Base-by-base conservation (phyloP, 2,329 filamentous ascomycete species). In the Ampelomyces quisqualis region DNA sequence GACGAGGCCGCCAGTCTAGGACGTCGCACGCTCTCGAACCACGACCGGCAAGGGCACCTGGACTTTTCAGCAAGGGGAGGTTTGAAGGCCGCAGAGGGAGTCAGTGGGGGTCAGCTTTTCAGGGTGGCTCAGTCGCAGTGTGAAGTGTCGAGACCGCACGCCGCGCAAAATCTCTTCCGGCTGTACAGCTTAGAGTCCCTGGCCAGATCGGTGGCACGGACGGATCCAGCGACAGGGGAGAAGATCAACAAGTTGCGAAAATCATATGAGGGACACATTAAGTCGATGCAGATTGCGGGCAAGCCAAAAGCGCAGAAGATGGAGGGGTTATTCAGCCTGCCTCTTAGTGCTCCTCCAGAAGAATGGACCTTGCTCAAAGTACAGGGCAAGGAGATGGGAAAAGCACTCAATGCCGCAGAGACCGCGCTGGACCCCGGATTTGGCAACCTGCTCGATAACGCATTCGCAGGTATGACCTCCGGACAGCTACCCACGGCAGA, bases 201-300 rank as follows among this genome's bases (percentile, higher is more conserved):
- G 39, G 77, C 80, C 46, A 72, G 73, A 51, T 79, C 75, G 38
- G 80, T 84, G 48, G 79, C 77, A 44, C 72, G 81, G 38, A 74
- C 70, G 34, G 79, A 85, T 60, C 78, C 79, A 11, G 64, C 73
- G 14, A 82, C 79, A n/a, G 80, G 80, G 45, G 80, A 82, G 58
- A 85, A 85, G 68, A 83, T 75, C 47, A 76, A 84, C 65, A 78
- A 79, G 59, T 70, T 85, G 28, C 72, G 81, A 26, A 78, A 78
- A 53, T 76, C 74, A 22, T 79, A 78, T 53, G 75, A 77, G 54
- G 73, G 72, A 34, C 76, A 78, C 49, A 72, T 77, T 45, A 77
- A 76, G 54, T 63, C 63, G 26, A 60, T 78, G 42, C 67, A 69
- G 29, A 68, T 77, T 11, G 68, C 73, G 18, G 76, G 76, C 33